Evolutionary conservation across 352 stramenopile species (phyloP).

Genomic region (Globisporangium polare): DNA sequence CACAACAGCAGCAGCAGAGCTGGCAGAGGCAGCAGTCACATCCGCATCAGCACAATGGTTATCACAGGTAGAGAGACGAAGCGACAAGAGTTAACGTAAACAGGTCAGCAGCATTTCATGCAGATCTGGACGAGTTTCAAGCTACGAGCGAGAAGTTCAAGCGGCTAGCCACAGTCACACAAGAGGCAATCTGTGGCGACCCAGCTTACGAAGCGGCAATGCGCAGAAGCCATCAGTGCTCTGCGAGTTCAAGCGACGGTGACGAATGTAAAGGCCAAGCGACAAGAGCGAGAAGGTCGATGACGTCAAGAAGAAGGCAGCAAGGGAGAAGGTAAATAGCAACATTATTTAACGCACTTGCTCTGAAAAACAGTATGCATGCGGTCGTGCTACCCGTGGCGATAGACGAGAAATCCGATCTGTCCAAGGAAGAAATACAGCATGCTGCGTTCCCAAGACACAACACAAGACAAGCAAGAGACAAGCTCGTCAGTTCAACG

Average conservation of each 20-base stretch:
- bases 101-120: too few species aligned
- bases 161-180: too few species aligned
- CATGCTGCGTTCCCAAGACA: slow-evolving; percentile 38
- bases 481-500: background rate
- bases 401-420: slow-evolving; percentile 77
- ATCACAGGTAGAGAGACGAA: background rate
- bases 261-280: too few species aligned
- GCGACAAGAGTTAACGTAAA: too few species aligned
- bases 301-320: slow-evolving; percentile 1
- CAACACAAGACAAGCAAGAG: background rate
- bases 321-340: slow-evolving; percentile 9
- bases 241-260: too few species aligned
- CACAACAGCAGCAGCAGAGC: slow-evolving; percentile 10
- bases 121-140: too few species aligned
- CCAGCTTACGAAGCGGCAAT: too few species aligned
- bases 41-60: background rate
- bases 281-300: background rate
- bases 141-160: background rate
- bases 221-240: too few species aligned
- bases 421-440: slow-evolving; percentile 80
- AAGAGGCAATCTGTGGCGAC: too few species aligned
- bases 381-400: slow-evolving; percentile 39
- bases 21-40: background rate
- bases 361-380: background rate
- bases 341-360: slow-evolving; percentile 31